These are phyloP conservation scores for Malassezia yamatoensis DNA, from an alignment of 1,284 basidiomycete species.

Conservation along the genomic window DNA sequence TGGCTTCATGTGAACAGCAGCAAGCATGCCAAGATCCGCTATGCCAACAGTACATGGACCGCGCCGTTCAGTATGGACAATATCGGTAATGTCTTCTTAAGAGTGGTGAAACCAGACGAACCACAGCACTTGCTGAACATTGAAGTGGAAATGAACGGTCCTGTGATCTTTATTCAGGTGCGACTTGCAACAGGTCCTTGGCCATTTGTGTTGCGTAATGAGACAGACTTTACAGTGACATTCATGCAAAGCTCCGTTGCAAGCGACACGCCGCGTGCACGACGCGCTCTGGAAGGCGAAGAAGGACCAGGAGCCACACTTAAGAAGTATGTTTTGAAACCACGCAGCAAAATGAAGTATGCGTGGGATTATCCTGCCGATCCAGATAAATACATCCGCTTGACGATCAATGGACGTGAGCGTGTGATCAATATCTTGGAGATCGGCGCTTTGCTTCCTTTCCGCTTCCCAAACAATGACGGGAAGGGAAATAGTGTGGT, in stretches of 20 bases:
- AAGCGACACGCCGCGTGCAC: slow-evolving; percentile 22
- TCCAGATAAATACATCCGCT: slow-evolving; percentile 66
- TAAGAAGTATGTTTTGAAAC: slow-evolving; percentile 55
- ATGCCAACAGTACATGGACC: slow-evolving; percentile 75
- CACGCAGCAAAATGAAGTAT: slow-evolving; percentile 60
- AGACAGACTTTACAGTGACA: slow-evolving; percentile 63
- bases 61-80: slow-evolving; percentile 84
- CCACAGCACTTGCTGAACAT: slow-evolving; percentile 61
- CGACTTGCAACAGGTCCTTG: slow-evolving; percentile 61
- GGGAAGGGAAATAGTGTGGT: slow-evolving; percentile 55
- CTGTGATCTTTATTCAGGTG: slow-evolving; percentile 78
- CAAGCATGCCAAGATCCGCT: slow-evolving; percentile 65
- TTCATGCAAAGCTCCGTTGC: slow-evolving; percentile 58
- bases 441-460: slow-evolving; percentile 83
- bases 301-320: slow-evolving; percentile 12
- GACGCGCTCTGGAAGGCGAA: neutral
- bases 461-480: slow-evolving; percentile 57
- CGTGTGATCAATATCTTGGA: slow-evolving; percentile 84
- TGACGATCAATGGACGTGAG: slow-evolving; percentile 59
- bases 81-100: slow-evolving; percentile 74
- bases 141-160: slow-evolving; percentile 73
- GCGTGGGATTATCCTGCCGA: slow-evolving; percentile 92
- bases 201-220: slow-evolving; percentile 86
- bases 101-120: slow-evolving; percentile 51
- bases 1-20: slow-evolving; percentile 57